A percentile compares a stretch with the other conserved stretches of the same genome.
These are phyloP conservation scores for Phycomyces blakesleeanus DNA, from an alignment of 192 early-diverging fungal species.

Conservation along the genomic window DNA sequence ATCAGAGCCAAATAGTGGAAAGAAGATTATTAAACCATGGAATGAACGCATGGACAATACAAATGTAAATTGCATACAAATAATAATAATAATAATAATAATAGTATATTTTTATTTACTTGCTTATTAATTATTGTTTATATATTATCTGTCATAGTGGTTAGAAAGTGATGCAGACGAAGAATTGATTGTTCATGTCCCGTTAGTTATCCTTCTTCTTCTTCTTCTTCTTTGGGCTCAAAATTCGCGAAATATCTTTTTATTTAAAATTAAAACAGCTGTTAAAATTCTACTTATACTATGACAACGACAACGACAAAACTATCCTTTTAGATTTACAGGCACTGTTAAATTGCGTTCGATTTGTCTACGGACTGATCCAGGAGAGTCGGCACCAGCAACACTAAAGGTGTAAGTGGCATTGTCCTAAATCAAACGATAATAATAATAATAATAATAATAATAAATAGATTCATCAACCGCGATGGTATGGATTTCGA, in stretches of 20 bases:
- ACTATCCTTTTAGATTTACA: slow-evolving; percentile 77
- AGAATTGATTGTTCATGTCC: slow-evolving; percentile 85
- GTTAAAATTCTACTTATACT: slow-evolving; percentile 5
- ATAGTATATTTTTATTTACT: neutral
- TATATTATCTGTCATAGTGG: slow-evolving; percentile 33
- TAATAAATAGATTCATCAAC: slow-evolving; percentile 75
- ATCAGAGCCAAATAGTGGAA: slow-evolving; percentile 53
- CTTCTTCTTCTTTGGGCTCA: no score
- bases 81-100: no score
- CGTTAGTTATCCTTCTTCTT: slow-evolving; percentile 49
- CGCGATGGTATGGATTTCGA: slow-evolving; percentile 90
- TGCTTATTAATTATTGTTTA: slow-evolving; percentile 3
- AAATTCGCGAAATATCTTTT: no score
- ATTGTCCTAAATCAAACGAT: no score
- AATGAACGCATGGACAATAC: slow-evolving; percentile 69
- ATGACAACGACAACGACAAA: no score
- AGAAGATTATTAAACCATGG: slow-evolving; percentile 84
- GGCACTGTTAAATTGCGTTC: slow-evolving; percentile 88
- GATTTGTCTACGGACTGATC: slow-evolving; percentile 71
- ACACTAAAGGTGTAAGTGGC: slow-evolving; percentile 67
- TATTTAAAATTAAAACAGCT: neutral
- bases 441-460: neutral
- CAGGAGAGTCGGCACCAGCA: slow-evolving; percentile 57
- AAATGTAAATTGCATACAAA: slow-evolving; percentile 44
- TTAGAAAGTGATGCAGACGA: slow-evolving; percentile 86